Evolutionary conservation across 345 rosid species (phyloP).

Genomic region (Citrus unshiu): DNA sequence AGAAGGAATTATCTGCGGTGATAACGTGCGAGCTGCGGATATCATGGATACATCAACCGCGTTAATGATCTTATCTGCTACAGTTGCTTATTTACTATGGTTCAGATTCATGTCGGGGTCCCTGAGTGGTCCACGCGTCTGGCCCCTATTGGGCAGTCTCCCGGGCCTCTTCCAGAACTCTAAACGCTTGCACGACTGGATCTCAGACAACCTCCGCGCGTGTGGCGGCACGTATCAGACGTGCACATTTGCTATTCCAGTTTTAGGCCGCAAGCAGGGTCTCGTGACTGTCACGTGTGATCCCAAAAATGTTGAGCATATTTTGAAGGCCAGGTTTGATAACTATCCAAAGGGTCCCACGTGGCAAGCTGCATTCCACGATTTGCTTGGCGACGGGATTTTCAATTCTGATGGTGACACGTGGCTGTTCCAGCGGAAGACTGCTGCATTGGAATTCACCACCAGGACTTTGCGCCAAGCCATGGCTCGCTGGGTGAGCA

Average conservation of each 20-base stretch:
- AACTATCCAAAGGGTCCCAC: conserved; percentile 79
- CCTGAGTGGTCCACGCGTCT: conserved; percentile 59
- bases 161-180: conserved; percentile 58
- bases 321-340: conserved; percentile 64
- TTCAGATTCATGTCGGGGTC: conserved; percentile 42
- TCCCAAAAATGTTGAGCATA: conserved; percentile 66
- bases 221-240: conserved; percentile 81
- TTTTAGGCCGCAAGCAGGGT: conserved; percentile 54
- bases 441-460: conserved; percentile 84
- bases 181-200: conserved; percentile 71
- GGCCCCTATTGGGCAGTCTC: conserved; percentile 75
- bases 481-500: conserved; percentile 76
- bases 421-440: conserved; percentile 75
- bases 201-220: conserved; percentile 64
- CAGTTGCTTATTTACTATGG: conserved; percentile 49
- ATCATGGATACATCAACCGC: conserved; percentile 46
- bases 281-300: conserved; percentile 85
- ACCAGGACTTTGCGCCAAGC: conserved; percentile 78
- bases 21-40: not conserved
- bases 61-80: conserved; percentile 37
- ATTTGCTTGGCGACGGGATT: conserved; percentile 69
- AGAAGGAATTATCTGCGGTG: not conserved
- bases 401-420: conserved; percentile 76
- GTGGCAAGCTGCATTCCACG: conserved; percentile 77
- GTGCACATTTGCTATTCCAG: conserved; percentile 54